phyloP scores from a whole-genome alignment of 768 basidiomycete species.

The Imleria badia region DNA sequence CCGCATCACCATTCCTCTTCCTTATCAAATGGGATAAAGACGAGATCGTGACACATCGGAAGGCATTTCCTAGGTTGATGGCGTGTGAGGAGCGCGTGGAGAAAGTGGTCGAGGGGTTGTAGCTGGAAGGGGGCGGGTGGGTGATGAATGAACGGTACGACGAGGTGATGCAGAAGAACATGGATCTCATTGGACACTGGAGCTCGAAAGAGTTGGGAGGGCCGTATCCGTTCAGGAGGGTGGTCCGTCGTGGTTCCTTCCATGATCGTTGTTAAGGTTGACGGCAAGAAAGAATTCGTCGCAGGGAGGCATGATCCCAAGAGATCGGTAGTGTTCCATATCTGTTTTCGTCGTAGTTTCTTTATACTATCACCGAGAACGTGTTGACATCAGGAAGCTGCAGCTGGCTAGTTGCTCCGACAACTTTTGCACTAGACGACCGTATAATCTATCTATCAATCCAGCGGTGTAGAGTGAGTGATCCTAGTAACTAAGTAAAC shows the following conservation, averaged over 20 bases:
- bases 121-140: neutral
- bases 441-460: too few species aligned
- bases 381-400: too few species aligned
- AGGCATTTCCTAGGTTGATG: neutral
- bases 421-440: too few species aligned
- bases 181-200: neutral
- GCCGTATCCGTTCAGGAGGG: neutral
- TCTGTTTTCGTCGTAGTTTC: too few species aligned
- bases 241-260: neutral
- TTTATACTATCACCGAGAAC: too few species aligned
- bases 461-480: too few species aligned
- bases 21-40: neutral
- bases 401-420: too few species aligned
- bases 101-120: neutral
- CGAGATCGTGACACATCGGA: neutral
- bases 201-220: neutral
- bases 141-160: neutral
- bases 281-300: too few species aligned
- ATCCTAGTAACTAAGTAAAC: too few species aligned
- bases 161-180: neutral
- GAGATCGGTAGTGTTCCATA: too few species aligned
- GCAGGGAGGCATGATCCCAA: too few species aligned
- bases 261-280: neutral
- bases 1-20: slow-evolving; percentile 2
- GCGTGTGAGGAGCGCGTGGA: neutral